Evolutionary conservation across 768 basidiomycete genomes (phyloP).

Genomic region (Rhodotorula taiwanensis): DNA sequence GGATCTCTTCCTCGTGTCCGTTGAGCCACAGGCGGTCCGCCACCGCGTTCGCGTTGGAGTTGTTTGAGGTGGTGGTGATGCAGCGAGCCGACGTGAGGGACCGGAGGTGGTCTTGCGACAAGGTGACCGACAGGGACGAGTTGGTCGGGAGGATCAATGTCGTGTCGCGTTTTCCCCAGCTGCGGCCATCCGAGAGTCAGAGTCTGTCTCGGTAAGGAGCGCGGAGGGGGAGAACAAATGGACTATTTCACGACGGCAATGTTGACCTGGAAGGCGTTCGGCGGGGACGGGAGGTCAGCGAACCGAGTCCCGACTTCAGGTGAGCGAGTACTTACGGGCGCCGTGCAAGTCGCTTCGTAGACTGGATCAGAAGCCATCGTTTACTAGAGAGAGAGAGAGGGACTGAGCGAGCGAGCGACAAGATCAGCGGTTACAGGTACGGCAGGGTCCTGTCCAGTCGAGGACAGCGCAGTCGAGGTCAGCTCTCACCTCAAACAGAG

Average conservation of each 20-base stretch:
- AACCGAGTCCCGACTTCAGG: background rate
- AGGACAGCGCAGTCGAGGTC: no score
- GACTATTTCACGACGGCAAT: conserved; percentile 32
- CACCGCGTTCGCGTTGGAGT: conserved; percentile 62
- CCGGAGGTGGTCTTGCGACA: conserved; percentile 89
- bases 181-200: background rate
- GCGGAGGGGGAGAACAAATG: background rate
- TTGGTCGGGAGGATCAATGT: conserved; percentile 93
- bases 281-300: background rate
- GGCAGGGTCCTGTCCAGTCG: no score
- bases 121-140: conserved; percentile 94
- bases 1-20: conserved; percentile 83
- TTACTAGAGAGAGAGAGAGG: background rate
- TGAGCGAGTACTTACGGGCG: conserved; percentile 31
- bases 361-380: background rate
- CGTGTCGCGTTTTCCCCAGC: conserved; percentile 96
- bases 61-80: background rate
- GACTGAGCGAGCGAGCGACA: background rate
- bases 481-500: no score
- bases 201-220: no score
- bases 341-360: conserved; percentile 38
- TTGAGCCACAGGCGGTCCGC: conserved; percentile 89
- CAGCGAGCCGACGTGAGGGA: conserved; percentile 84
- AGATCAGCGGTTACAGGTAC: background rate
- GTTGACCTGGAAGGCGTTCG: background rate